phyloP scores from a whole-genome alignment of 2,329 filamentous ascomycete genomes.

The Cytospora mali region DNA sequence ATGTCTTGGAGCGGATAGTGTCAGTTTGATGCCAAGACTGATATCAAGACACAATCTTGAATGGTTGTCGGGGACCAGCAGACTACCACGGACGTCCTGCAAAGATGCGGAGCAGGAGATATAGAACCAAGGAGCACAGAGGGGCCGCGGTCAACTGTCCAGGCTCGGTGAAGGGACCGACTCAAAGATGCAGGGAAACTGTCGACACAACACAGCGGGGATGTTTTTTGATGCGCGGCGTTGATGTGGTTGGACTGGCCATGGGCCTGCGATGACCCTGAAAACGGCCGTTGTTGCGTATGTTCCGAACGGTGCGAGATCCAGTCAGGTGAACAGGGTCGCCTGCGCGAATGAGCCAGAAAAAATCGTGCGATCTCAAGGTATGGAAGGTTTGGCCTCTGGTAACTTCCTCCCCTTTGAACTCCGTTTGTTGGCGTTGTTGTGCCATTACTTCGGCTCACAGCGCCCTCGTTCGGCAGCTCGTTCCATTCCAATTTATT shows the following conservation, averaged over 20 bases:
- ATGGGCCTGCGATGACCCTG: not conserved
- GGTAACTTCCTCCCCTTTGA: not conserved
- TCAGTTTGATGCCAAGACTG: too few species aligned
- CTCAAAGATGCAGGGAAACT: not conserved
- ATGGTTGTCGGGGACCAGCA: too few species aligned
- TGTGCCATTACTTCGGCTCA: not conserved
- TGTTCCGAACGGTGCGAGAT: not conserved
- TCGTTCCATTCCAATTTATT: not conserved
- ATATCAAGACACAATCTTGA: too few species aligned
- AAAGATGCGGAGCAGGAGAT: too few species aligned
- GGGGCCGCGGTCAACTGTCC: not conserved
- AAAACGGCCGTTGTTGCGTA: not conserved
- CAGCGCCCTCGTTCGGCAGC: not conserved
- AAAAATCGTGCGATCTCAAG: too few species aligned
- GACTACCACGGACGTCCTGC: too few species aligned
- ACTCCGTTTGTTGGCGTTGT: not conserved
- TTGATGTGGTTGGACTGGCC: not conserved
- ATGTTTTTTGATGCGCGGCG: not conserved
- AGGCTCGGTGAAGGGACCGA: too few species aligned
- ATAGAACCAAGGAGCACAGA: too few species aligned
- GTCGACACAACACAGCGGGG: not conserved
- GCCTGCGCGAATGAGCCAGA: not conserved
- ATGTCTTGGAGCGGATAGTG: too few species aligned
- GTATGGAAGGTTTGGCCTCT: not conserved
- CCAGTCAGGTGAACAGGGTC: not conserved